These are phyloP conservation scores for Coemansia sp. DNA, from an alignment of 192 early-diverging fungal genomes.

Conservation along the genomic window DNA sequence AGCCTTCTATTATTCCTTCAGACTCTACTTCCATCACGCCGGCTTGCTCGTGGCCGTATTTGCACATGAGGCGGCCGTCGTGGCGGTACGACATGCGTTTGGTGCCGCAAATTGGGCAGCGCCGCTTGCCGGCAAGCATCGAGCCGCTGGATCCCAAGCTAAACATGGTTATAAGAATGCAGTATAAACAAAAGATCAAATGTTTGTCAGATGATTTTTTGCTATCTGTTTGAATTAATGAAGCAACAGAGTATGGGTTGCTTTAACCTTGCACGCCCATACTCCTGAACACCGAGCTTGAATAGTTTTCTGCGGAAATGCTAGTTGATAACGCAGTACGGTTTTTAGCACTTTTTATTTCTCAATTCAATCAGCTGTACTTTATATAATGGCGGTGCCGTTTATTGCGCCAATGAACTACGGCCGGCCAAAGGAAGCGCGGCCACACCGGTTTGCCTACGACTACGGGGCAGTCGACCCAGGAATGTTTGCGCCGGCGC, in stretches of 20 bases:
- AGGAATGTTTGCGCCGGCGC: constrained; percentile 50
- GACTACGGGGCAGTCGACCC: constrained; percentile 55
- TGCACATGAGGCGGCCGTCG: constrained; percentile 47
- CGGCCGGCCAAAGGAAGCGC: constrained; percentile 43
- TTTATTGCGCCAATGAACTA: constrained; percentile 35
- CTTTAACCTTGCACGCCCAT: neutral
- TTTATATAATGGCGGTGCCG: constrained; percentile 40
- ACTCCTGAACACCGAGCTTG: neutral
- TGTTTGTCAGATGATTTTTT: no score
- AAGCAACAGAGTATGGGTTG: neutral
- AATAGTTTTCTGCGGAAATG: neutral
- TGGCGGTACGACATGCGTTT: constrained; percentile 29
- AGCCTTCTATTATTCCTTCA: constrained; percentile 27
- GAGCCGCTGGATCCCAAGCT: neutral
- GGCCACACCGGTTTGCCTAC: constrained; percentile 54
- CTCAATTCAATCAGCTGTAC: neutral
- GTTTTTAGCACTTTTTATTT: neutral
- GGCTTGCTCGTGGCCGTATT: constrained; percentile 44
- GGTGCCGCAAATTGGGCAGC: constrained; percentile 43
- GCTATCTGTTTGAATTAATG: no score
- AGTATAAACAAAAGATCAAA: neutral
- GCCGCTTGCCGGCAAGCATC: constrained; percentile 10
- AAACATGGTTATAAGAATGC: neutral
- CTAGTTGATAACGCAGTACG: neutral
- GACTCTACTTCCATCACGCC: constrained; percentile 36